phyloP scores from a whole-genome alignment of 179 eudicot species.

The Patellifolia procumbens region DNA sequence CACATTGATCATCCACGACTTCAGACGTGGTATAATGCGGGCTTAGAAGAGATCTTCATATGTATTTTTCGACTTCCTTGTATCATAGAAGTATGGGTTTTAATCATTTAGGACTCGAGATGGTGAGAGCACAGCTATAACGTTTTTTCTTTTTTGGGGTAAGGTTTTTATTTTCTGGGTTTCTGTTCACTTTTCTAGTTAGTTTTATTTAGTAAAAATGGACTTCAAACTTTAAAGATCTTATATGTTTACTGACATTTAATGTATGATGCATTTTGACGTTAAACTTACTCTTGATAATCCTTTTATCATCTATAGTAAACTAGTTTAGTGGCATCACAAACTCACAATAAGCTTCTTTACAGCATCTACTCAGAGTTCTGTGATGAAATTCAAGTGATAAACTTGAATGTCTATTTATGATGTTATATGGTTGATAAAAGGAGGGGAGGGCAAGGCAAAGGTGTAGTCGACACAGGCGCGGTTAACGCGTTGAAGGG shows the following conservation, averaged over 20 bases:
- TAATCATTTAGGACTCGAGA: slow-evolving; percentile 2
- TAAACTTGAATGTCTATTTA: no score
- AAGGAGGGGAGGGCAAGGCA: no score
- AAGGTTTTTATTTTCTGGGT: background rate
- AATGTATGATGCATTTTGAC: slow-evolving; percentile 35
- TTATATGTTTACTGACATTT: slow-evolving; percentile 16
- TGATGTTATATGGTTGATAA: no score
- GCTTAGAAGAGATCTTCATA: background rate
- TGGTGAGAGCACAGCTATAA: slow-evolving; percentile 8
- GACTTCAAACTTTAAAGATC: background rate
- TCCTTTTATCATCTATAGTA: background rate
- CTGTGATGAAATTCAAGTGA: no score
- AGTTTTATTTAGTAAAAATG: slow-evolving; percentile 8
- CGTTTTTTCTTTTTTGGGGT: background rate
- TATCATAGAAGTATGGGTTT: slow-evolving; percentile 10
- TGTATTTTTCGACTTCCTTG: background rate
- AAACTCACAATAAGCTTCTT: no score
- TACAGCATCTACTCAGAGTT: no score
- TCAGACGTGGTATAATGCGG: background rate
- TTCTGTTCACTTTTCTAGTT: background rate
- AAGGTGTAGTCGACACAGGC: no score
- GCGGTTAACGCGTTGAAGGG: no score
- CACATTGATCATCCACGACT: background rate
- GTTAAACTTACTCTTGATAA: slow-evolving; percentile 24
- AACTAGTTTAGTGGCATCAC: no score